Evolutionary conservation across 306 rosid genomes (phyloP).

Genomic region (Cicer chorassanicum): DNA sequence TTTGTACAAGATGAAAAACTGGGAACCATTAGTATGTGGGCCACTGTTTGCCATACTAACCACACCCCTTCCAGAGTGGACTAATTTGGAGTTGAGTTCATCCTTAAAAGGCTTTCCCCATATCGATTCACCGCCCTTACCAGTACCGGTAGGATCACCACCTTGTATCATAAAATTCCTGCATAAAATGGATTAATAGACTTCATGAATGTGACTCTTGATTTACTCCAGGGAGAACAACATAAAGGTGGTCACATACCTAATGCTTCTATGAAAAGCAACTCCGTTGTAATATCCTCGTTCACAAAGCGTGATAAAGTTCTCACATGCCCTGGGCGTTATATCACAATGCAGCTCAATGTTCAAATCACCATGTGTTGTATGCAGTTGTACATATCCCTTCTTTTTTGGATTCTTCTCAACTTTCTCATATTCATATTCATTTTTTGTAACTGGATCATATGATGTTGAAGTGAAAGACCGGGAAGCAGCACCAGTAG

Average conservation of each 20-base stretch:
- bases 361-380: slow-evolving; percentile 95
- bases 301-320: slow-evolving; percentile 94
- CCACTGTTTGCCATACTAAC: slow-evolving; percentile 99
- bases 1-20: slow-evolving; percentile 91
- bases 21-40: slow-evolving; percentile 97
- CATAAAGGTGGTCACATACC: slow-evolving; percentile 52
- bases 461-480: slow-evolving; percentile 95
- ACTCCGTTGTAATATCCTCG: slow-evolving; percentile 92
- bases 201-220: slow-evolving; percentile 18
- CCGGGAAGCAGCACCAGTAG: slow-evolving; percentile 96
- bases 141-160: slow-evolving; percentile 98
- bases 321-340: slow-evolving; percentile 90
- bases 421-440: slow-evolving; percentile 87
- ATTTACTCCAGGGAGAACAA: slow-evolving; percentile 30
- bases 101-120: slow-evolving; percentile 96
- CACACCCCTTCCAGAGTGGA: slow-evolving; percentile 93
- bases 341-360: slow-evolving; percentile 96
- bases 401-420: slow-evolving; percentile 96
- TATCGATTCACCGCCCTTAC: slow-evolving; percentile 94
- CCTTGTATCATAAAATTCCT: slow-evolving; percentile 99
- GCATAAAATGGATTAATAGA: slow-evolving; percentile 38
- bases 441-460: slow-evolving; percentile 90
- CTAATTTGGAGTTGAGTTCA: slow-evolving; percentile 88
- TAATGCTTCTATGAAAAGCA: slow-evolving; percentile 81
- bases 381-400: slow-evolving; percentile 91